Percentiles rank a stretch among this genome's conserved stretches.
Evolutionary conservation across 2,329 filamentous ascomycete species (phyloP).

Genomic region (Arthrobotrys sinensis): DNA sequence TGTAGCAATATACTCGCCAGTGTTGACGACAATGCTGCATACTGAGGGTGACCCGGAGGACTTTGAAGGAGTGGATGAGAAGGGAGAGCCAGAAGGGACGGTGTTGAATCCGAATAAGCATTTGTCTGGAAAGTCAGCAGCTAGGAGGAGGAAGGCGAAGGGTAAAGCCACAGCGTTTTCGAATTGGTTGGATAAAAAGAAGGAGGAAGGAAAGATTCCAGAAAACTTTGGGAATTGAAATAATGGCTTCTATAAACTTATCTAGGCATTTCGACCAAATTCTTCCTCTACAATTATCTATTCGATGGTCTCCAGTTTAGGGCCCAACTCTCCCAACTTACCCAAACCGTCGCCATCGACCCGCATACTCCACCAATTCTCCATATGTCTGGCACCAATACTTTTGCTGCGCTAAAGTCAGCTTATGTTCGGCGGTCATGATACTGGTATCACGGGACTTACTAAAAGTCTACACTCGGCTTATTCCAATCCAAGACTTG

Average conservation of each 20-base stretch:
- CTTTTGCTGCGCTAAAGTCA: constrained; percentile 68
- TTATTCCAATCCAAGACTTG: constrained; percentile 93
- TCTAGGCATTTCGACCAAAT: not conserved
- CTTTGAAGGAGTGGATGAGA: constrained; percentile 50
- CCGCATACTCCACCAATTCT: constrained; percentile 82
- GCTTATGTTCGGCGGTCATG: not conserved
- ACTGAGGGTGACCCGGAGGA: constrained; percentile 38
- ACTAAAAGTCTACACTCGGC: constrained; percentile 89
- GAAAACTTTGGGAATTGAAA: not conserved
- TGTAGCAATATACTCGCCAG: constrained; percentile 45
- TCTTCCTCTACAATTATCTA: constrained; percentile 6
- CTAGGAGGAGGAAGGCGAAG: constrained; percentile 19
- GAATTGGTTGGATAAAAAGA: constrained; percentile 45
- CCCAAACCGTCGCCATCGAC: constrained; percentile 78
- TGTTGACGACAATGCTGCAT: constrained; percentile 29
- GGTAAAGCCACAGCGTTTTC: constrained; percentile 30
- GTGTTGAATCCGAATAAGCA: constrained; percentile 36
- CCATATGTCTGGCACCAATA: constrained; percentile 77
- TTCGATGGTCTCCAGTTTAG: constrained; percentile 59
- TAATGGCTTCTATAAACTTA: not conserved
- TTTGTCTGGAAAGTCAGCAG: constrained; percentile 23
- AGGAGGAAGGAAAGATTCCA: constrained; percentile 45
- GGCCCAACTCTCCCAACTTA: constrained; percentile 72
- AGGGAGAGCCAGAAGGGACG: constrained; percentile 37
- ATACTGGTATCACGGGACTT: constrained; percentile 10